Conservation (phyloP, 2,329 filamentous ascomycete genomes). For the Sordariomycetes sp. region DNA sequence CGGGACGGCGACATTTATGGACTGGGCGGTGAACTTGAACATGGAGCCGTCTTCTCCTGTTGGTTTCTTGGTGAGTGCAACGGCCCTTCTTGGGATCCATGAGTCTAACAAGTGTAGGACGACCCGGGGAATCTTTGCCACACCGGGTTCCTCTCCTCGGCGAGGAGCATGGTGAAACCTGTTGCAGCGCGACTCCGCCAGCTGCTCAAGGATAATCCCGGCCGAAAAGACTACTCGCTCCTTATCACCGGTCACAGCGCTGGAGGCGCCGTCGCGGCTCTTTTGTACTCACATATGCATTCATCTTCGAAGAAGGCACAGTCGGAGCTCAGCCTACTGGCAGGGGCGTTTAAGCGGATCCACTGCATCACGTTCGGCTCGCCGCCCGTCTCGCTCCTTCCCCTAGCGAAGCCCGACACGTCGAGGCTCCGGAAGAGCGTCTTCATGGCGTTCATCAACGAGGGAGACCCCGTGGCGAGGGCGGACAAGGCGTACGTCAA, state of each 20-base stretch:
- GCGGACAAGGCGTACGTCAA: conserved; percentile 69
- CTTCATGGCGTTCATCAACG: conserved; percentile 74
- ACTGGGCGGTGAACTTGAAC: conserved; percentile 79
- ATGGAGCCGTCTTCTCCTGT: conserved; percentile 53
- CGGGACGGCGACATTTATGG: conserved; percentile 69
- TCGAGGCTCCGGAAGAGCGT: conserved; percentile 50
- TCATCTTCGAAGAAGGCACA: conserved; percentile 37
- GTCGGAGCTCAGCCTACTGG: conserved; percentile 59
- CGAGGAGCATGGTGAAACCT: conserved; percentile 62
- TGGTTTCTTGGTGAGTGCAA: conserved; percentile 43
- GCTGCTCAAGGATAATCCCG: conserved; percentile 62
- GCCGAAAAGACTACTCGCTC: conserved; percentile 54
- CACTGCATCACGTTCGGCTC: conserved; percentile 84
- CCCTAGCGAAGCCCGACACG: conserved; percentile 48
- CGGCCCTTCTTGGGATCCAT: background rate
- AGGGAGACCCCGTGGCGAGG: conserved; percentile 70
- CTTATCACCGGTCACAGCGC: conserved; percentile 82
- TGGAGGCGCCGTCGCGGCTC: conserved; percentile 69
- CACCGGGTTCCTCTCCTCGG: conserved; percentile 67
- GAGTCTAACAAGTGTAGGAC: conserved; percentile 30
- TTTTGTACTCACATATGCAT: conserved; percentile 78
- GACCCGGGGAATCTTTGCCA: conserved; percentile 71
- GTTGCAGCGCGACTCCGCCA: conserved; percentile 61
- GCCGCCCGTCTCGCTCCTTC: conserved; percentile 64
- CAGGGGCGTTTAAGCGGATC: conserved; percentile 58